Evolutionary conservation across 2,329 filamentous ascomycete genomes (phyloP).

Genomic region (Phaeosphaeria sp.): DNA sequence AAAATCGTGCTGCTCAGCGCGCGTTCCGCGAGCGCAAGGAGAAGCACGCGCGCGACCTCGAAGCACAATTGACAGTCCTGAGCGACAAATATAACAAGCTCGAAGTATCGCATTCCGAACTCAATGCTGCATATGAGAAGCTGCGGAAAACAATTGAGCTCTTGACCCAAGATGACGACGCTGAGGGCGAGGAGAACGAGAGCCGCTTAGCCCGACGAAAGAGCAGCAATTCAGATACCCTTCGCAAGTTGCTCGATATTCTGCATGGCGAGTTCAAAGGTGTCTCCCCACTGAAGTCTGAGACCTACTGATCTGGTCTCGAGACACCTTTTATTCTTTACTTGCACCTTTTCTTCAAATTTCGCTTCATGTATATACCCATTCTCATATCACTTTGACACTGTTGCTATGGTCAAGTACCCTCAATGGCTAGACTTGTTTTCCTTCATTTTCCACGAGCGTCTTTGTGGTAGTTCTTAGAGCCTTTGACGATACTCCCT

Average conservation of each 20-base stretch:
- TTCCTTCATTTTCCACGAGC: not conserved
- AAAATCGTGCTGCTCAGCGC: constrained; percentile 67
- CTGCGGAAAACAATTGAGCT: constrained; percentile 49
- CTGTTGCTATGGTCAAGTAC: not conserved
- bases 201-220: constrained; percentile 25
- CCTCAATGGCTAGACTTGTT: not conserved
- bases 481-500: not conserved
- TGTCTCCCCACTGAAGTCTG: constrained; percentile 28
- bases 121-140: constrained; percentile 49
- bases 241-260: constrained; percentile 48
- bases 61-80: constrained; percentile 61
- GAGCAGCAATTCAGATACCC: constrained; percentile 43
- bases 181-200: constrained; percentile 38
- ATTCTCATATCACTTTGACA: not conserved
- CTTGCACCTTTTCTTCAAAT: not conserved
- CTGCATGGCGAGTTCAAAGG: constrained; percentile 47
- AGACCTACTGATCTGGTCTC: constrained; percentile 12
- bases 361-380: not conserved
- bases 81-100: constrained; percentile 64
- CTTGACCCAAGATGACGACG: constrained; percentile 43
- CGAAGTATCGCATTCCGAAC: constrained; percentile 59
- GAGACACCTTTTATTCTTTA: not conserved
- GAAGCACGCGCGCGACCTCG: constrained; percentile 69
- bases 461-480: not conserved
- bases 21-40: constrained; percentile 70